Base-by-base conservation (phyloP, 2,329 filamentous ascomycete genomes). In the Epichloe elymi region DNA sequence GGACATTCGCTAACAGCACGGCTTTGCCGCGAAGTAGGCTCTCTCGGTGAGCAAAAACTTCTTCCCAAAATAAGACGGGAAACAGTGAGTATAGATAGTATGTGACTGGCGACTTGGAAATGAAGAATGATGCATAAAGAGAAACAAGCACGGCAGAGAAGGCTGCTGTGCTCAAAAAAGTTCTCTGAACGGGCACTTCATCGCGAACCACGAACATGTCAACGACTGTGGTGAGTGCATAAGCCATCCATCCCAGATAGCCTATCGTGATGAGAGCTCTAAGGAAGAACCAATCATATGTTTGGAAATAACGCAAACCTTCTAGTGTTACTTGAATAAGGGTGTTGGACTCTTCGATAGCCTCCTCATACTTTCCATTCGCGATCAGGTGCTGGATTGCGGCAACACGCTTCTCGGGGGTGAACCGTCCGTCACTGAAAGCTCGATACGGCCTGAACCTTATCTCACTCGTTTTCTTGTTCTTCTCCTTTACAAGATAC, bases 251-350 rank as follows among this genome's bases (percentile, higher is more conserved):
- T 19, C 93, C 93, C 7, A 97, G 70, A 61, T 97, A 98, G 17
- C 93, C 93, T 12, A 86, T 64, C 2, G 93, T 96, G 53, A 98
- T 85, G 47, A 98, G 74, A 2, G 88, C 85, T 54, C 93, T 79
- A 37, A 98, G 71, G 68, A 98, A 98, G 2, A 98, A 75, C 93
- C 93, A 98, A 70, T 98, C 93, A 61, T 98, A 98, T 0, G 90
- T 98, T 67, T 98, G 93, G 26, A 98, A 76, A 65, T 98, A 98
- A 48, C 93, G 80, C 54, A 98, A 72, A 7, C 93, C 93, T 54
- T 88, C 79, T 1, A 98, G 75, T 2, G 82, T 85, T 48, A 87
- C 70, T 53, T 85, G 78, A 54, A 97, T 86, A 14, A 98, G 74
- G 30, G 82, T 78, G 41, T 85, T 82, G 1, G 87, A 88, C 59